These are phyloP conservation scores for Rhexocercosporidium sp. DNA, from an alignment of 2,329 filamentous ascomycete species.

Conservation along the genomic window DNA sequence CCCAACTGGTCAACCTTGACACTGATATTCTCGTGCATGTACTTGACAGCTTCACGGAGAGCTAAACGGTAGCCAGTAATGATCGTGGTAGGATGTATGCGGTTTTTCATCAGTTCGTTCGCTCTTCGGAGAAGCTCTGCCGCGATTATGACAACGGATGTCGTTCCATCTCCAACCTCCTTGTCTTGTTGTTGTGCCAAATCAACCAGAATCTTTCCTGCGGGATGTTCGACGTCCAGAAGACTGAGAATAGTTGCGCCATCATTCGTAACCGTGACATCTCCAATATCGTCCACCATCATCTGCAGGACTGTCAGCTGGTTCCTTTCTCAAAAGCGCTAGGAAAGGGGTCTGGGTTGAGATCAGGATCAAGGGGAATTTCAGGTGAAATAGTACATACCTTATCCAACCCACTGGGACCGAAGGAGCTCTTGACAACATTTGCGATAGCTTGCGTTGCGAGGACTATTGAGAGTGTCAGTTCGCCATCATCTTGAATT, in stretches of 20 bases:
- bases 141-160: constrained; percentile 95
- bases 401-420: constrained; percentile 94
- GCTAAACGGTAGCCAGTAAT: constrained; percentile 98
- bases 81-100: constrained; percentile 99
- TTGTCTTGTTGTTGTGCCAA: constrained; percentile 98
- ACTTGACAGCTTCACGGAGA: constrained; percentile 94
- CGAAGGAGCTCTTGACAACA: constrained; percentile 98
- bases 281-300: constrained; percentile 85
- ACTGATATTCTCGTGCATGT: constrained; percentile 98
- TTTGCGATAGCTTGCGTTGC: constrained; percentile 98
- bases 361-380: background rate
- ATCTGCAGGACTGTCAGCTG: constrained; percentile 59
- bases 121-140: constrained; percentile 91
- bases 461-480: constrained; percentile 63
- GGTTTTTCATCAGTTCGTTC: constrained; percentile 99
- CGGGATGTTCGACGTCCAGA: constrained; percentile 96
- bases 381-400: background rate
- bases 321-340: too few relatives aligned
- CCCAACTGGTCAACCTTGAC: constrained; percentile 93
- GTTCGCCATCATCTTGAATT: constrained; percentile 16
- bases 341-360: too few relatives aligned
- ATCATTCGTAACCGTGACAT: constrained; percentile 99
- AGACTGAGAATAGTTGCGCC: constrained; percentile 95
- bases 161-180: constrained; percentile 98
- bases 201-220: constrained; percentile 97